phyloP scores from a whole-genome alignment of 371 early-diverging fungal genomes.

The Coemansia sp. region DNA sequence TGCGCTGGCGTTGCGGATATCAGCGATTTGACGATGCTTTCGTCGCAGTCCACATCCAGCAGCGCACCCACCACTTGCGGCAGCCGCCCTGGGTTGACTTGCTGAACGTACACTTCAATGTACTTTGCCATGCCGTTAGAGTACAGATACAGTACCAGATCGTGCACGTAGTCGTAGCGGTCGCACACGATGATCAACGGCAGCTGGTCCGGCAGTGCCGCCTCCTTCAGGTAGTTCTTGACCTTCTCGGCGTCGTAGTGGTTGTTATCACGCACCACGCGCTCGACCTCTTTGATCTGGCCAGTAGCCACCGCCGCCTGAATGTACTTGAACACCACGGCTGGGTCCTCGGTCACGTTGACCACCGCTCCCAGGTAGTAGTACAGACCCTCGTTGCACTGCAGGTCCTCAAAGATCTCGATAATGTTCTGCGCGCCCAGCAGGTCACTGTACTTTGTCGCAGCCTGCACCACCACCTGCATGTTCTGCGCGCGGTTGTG shows the following conservation, averaged over 20 bases:
- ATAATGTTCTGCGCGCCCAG: conserved; percentile 85
- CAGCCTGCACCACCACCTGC: conserved; percentile 91
- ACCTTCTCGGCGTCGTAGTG: conserved; percentile 96
- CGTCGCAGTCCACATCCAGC: conserved; percentile 97
- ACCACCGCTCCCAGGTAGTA: conserved; percentile 94
- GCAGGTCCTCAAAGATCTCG: conserved; percentile 85
- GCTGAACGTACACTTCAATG: conserved; percentile 97
- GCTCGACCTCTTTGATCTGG: conserved; percentile 96
- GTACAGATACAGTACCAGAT: conserved; percentile 92
- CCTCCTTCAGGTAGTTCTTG: conserved; percentile 97
- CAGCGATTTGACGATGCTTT: conserved; percentile 86
- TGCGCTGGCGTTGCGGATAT: conserved; percentile 58
- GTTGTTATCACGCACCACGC: conserved; percentile 94
- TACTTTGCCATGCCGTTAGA: conserved; percentile 90
- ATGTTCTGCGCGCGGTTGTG: conserved; percentile 90
- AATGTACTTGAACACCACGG: conserved; percentile 97
- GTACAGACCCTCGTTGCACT: conserved; percentile 85
- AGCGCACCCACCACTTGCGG: conserved; percentile 97
- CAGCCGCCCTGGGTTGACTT: conserved; percentile 91
- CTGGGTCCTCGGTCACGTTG: conserved; percentile 90
- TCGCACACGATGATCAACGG: conserved; percentile 98
- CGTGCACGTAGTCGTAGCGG: conserved; percentile 94
- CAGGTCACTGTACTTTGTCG: conserved; percentile 94
- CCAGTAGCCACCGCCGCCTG: conserved; percentile 92
- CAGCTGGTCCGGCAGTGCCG: conserved; percentile 90